These are phyloP conservation scores for Phaffia tasmanica DNA, from an alignment of 768 basidiomycete genomes.

Conservation along the genomic window DNA sequence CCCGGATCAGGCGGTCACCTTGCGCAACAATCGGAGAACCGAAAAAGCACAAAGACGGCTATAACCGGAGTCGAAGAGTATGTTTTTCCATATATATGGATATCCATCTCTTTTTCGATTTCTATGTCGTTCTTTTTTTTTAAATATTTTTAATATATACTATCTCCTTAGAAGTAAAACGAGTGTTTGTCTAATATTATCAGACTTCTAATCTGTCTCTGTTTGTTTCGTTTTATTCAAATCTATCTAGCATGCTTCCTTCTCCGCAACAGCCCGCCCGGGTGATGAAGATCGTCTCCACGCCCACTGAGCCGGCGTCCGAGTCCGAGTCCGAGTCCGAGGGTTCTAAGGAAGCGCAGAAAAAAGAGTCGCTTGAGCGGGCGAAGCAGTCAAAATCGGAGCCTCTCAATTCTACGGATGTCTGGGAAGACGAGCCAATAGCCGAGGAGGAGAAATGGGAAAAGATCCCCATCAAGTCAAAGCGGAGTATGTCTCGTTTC, in stretches of 20 bases:
- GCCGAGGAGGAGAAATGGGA: background rate
- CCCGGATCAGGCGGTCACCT: background rate
- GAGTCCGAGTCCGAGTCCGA: background rate
- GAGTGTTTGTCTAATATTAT: too few species aligned
- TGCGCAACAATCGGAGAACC: background rate
- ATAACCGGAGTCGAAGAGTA: background rate
- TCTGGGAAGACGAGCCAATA: background rate
- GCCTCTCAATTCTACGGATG: background rate
- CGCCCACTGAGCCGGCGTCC: background rate
- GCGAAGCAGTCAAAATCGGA: background rate
- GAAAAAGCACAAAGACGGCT: background rate
- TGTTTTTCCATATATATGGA: background rate
- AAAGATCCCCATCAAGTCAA: background rate
- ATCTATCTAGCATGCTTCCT: slow-evolving; percentile 16
- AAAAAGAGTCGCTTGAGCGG: background rate
- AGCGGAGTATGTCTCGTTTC: background rate
- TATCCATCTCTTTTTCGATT: background rate
- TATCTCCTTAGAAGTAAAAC: too few species aligned
- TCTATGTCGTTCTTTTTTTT: too few species aligned
- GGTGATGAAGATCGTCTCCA: slow-evolving; percentile 20
- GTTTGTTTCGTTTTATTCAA: too few species aligned
- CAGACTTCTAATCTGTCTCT: too few species aligned
- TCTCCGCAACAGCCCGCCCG: slow-evolving; percentile 15
- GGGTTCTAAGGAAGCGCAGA: background rate
- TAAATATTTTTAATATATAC: too few species aligned